A percentile compares a stretch with the other conserved stretches of the same genome.
Evolutionary conservation across 495 filamentous ascomycete genomes (phyloP).

Genomic region (Hapsidospora chrysogenum): DNA sequence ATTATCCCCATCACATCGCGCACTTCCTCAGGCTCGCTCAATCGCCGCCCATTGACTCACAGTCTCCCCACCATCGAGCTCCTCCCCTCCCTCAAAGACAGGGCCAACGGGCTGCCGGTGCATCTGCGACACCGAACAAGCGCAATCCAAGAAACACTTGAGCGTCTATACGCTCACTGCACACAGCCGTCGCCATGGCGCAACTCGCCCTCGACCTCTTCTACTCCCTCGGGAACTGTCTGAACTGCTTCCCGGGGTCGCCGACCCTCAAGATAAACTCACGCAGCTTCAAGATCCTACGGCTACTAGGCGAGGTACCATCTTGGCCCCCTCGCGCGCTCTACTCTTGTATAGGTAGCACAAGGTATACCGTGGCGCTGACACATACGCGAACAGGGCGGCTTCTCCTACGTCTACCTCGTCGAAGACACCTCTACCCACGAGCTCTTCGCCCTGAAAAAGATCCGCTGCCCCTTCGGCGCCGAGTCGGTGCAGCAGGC

Average conservation of each 20-base stretch:
- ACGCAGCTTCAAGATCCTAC: conserved; percentile 85
- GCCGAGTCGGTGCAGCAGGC: conserved; percentile 88
- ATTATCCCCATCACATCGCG: too few species aligned
- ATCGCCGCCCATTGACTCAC: too few species aligned
- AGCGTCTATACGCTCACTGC: too few species aligned
- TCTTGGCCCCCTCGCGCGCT: conserved; percentile 1
- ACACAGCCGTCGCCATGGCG: conserved; percentile 42
- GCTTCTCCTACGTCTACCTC: conserved; percentile 97
- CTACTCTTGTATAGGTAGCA: too few species aligned
- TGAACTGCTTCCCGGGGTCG: conserved; percentile 86
- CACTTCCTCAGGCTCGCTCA: too few species aligned
- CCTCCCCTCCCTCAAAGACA: too few species aligned
- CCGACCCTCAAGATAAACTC: conserved; percentile 91
- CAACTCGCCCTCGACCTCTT: conserved; percentile 77
- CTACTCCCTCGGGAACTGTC: conserved; percentile 81
- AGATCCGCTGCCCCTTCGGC: conserved; percentile 93
- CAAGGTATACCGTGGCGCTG: too few species aligned
- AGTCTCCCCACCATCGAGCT: too few species aligned
- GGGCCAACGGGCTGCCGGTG: too few species aligned
- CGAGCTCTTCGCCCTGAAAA: conserved; percentile 85
- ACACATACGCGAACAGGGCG: conserved; percentile 40
- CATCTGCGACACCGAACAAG: too few species aligned
- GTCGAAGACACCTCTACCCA: conserved; percentile 75
- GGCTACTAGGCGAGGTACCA: conserved; percentile 79
- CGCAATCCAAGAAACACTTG: too few species aligned